Conservation (phyloP, 139 green algal genomes). For the Diplosphaera chodatii region DNA sequence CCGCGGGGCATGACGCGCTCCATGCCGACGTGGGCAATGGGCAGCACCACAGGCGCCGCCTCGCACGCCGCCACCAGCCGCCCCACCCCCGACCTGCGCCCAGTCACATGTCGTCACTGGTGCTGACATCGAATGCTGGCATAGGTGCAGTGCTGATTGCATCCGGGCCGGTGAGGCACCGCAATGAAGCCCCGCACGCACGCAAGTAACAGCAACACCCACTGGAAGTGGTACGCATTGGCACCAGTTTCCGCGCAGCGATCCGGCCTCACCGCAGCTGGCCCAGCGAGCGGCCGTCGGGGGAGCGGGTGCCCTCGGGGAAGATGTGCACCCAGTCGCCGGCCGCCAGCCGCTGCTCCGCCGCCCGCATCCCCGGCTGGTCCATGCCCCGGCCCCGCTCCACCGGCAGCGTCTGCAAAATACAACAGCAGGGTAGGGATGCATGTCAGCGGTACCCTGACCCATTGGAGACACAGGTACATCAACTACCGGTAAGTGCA, state of each 20-base stretch:
- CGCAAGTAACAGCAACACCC: too few relatives aligned
- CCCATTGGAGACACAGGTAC: too few relatives aligned
- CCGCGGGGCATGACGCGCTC: conserved; percentile 66
- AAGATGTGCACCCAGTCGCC: conserved; percentile 95
- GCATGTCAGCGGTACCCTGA: too few relatives aligned
- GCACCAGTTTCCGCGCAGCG: too few relatives aligned
- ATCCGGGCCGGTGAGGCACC: too few relatives aligned
- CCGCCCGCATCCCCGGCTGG: conserved; percentile 70
- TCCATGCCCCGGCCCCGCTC: conserved; percentile 69
- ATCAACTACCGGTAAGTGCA: too few relatives aligned
- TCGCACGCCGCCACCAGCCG: conserved; percentile 45
- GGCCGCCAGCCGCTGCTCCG: conserved; percentile 41
- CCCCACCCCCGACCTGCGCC: conserved; percentile 63
- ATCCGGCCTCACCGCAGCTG: conserved; percentile 28
- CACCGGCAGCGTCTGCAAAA: conserved; percentile 67
- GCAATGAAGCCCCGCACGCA: too few relatives aligned
- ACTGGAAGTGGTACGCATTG: too few relatives aligned
- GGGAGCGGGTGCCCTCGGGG: conserved; percentile 78
- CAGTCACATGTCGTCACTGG: too few relatives aligned
- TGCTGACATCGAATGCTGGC: too few relatives aligned
- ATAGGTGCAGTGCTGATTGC: too few relatives aligned
- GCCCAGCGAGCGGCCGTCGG: conserved; percentile 46
- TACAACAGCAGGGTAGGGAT: too few relatives aligned
- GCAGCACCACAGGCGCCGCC: conserved; percentile 65
- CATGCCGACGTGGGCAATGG: conserved; percentile 86